phyloP scores from a whole-genome alignment of 2,329 filamentous ascomycete species.

The Neofusicoccum laricinum region DNA sequence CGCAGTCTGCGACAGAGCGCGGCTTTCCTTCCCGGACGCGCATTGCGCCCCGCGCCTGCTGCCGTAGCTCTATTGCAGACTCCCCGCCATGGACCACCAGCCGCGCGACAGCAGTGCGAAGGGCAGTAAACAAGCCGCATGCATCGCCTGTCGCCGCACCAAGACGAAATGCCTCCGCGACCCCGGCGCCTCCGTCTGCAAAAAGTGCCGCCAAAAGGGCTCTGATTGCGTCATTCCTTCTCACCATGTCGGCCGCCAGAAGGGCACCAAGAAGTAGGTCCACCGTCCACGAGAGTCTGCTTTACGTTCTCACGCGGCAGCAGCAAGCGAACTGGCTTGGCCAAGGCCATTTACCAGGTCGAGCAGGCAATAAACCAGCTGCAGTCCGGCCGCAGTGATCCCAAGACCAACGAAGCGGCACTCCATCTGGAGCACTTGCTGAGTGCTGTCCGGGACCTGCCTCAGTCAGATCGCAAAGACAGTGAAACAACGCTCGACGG shows the following conservation, averaged over 20 bases:
- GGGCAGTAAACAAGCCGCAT: constrained; percentile 49
- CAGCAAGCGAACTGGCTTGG: constrained; percentile 70
- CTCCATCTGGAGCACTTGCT: constrained; percentile 4
- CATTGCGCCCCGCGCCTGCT: not conserved
- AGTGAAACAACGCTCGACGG: not conserved
- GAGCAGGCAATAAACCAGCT: constrained; percentile 56
- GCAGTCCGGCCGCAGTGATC: constrained; percentile 7
- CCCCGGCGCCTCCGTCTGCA: constrained; percentile 53
- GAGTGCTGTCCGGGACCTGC: constrained; percentile 33
- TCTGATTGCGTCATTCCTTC: constrained; percentile 63
- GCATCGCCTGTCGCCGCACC: constrained; percentile 62
- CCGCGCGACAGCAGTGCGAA: not conserved
- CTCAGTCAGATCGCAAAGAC: constrained; percentile 35
- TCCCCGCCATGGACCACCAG: not conserved
- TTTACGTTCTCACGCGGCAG: constrained; percentile 17
- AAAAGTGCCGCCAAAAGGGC: constrained; percentile 58
- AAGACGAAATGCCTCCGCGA: constrained; percentile 66
- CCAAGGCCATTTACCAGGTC: constrained; percentile 72
- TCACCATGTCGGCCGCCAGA: constrained; percentile 70
- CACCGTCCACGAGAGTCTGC: not conserved
- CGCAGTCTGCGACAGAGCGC: not conserved
- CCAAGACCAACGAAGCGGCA: not conserved
- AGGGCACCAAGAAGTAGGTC: constrained; percentile 71
- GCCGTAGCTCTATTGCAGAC: not conserved
- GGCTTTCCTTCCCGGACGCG: not conserved